Percentiles rank a stretch among this genome's conserved stretches.
Evolutionary conservation across 805 yeast genomes (phyloP).

Genomic region (Teunomyces cretensis): DNA sequence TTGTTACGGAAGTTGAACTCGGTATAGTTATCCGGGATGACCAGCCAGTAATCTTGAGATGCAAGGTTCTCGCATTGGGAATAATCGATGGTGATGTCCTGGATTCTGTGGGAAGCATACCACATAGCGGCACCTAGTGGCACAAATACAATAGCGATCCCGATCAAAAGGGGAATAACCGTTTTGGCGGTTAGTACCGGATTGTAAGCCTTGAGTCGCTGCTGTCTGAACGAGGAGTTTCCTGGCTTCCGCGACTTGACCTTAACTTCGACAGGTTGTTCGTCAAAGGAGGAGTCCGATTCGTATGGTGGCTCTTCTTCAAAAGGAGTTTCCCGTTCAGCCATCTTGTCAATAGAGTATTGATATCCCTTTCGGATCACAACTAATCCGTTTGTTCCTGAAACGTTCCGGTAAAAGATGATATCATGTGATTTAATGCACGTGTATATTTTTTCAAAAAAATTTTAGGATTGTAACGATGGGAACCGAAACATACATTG

Average conservation of each 20-base stretch:
- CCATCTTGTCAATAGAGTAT: neutral
- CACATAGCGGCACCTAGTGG: constrained; percentile 50
- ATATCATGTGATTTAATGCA: neutral
- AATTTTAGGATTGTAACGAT: neutral
- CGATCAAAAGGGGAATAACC: constrained; percentile 40
- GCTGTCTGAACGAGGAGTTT: constrained; percentile 58
- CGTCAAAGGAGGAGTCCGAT: constrained; percentile 42
- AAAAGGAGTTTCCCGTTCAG: neutral
- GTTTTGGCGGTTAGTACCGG: constrained; percentile 43
- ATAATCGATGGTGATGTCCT: constrained; percentile 43
- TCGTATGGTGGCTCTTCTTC: constrained; percentile 24
- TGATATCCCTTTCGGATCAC: neutral
- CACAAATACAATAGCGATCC: constrained; percentile 39
- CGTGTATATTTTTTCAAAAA: neutral
- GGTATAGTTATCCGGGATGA: constrained; percentile 39
- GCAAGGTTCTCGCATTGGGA: constrained; percentile 41
- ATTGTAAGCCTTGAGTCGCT: constrained; percentile 51
- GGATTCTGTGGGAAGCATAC: constrained; percentile 39
- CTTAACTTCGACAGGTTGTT: constrained; percentile 27
- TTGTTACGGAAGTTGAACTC: constrained; percentile 32
- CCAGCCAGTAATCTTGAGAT: constrained; percentile 29
- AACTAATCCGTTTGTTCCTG: neutral
- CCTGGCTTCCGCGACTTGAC: constrained; percentile 63
- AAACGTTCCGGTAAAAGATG: neutral
- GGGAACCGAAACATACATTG: neutral